These are phyloP conservation scores for Colletotrichum nymphaeae DNA, from an alignment of 2,329 filamentous ascomycete genomes.

Conservation along the genomic window DNA sequence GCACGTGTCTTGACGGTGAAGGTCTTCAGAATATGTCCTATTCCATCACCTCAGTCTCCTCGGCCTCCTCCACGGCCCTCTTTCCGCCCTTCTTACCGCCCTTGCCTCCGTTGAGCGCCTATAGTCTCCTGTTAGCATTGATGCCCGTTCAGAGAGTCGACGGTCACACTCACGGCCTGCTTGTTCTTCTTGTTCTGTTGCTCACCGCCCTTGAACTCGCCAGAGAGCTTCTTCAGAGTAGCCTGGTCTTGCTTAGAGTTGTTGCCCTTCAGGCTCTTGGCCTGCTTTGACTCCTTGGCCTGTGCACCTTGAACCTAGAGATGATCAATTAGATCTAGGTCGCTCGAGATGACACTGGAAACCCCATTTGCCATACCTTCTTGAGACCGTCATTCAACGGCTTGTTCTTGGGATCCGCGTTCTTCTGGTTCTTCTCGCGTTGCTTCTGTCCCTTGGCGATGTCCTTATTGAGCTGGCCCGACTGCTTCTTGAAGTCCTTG, in stretches of 20 bases:
- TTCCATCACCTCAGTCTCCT: background rate
- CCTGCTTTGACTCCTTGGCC: conserved; percentile 6
- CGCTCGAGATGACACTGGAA: too few relatives aligned
- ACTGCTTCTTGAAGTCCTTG: background rate
- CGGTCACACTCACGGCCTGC: background rate
- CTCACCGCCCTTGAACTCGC: background rate
- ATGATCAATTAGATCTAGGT: background rate
- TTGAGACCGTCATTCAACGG: conserved; percentile 2
- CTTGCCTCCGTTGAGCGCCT: background rate
- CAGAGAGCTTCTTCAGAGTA: background rate
- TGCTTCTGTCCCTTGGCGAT: background rate
- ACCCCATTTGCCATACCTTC: background rate
- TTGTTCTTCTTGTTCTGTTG: conserved; percentile 18
- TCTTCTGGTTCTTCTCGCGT: conserved; percentile 12
- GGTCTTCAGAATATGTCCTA: background rate
- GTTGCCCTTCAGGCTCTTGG: conserved; percentile 5
- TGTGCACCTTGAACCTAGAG: conserved; percentile 24
- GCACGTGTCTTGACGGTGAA: background rate
- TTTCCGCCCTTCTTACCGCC: background rate
- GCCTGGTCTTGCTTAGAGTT: background rate
- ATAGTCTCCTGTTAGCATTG: background rate
- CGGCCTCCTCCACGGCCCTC: background rate
- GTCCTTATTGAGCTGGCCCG: background rate
- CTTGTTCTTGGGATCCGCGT: conserved; percentile 13
- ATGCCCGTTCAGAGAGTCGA: too few relatives aligned